Evolutionary conservation across 23 red algal genomes (phyloP).

Genomic region (Gracilaria domingensis): DNA sequence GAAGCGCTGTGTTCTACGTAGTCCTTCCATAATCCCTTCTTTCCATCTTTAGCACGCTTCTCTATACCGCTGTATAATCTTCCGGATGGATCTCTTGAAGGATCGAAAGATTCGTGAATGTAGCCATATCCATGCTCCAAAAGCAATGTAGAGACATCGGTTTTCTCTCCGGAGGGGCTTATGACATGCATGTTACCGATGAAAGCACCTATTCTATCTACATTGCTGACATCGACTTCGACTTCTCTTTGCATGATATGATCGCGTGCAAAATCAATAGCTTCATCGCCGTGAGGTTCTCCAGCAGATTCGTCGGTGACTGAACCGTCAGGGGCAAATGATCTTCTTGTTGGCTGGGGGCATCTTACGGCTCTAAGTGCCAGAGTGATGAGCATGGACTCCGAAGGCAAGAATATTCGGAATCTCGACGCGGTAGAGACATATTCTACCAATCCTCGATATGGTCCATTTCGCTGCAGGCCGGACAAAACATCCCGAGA

Average conservation of each 20-base stretch:
- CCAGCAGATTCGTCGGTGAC: conserved; percentile 33
- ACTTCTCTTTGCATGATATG: conserved; percentile 88
- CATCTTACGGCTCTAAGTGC: conserved; percentile 75
- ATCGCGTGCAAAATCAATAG: conserved; percentile 72
- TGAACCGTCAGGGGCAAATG: conserved; percentile 56
- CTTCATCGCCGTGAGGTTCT: conserved; percentile 85
- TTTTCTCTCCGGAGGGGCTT: conserved; percentile 57
- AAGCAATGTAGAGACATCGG: conserved; percentile 65
- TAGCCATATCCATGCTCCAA: conserved; percentile 77
- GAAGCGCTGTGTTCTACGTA: conserved; percentile 53
- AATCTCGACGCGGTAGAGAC: conserved; percentile 70
- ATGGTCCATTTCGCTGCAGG: conserved; percentile 75
- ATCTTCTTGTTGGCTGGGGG: conserved; percentile 67
- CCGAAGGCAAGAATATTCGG: conserved; percentile 65
- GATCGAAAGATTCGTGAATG: conserved; percentile 71
- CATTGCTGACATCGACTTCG: conserved; percentile 64
- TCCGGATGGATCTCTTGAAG: conserved; percentile 54
- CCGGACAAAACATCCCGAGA: conserved; percentile 71
- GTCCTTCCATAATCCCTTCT: conserved; percentile 78
- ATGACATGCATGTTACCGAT: conserved; percentile 74
- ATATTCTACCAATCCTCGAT: conserved; percentile 81
- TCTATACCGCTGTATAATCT: conserved; percentile 27
- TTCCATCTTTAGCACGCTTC: conserved; percentile 38
- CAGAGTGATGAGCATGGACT: conserved; percentile 79
- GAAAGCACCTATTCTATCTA: conserved; percentile 86